phyloP scores from a whole-genome alignment of 768 basidiomycete species.

The Podaxis pistillaris region DNA sequence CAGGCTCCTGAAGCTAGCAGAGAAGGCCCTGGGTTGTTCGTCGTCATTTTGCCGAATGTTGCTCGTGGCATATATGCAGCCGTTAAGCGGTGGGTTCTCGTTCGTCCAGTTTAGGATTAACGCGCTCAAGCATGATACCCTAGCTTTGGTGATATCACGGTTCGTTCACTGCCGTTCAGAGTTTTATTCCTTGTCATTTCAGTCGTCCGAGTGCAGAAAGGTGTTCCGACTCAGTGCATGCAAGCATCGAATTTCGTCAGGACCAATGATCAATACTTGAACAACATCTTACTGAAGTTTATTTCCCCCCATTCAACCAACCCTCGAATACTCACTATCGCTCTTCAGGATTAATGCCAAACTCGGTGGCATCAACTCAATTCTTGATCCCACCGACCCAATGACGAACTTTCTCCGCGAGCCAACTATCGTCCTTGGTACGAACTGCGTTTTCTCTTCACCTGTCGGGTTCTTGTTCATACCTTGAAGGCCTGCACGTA shows the following conservation, averaged over 20 bases:
- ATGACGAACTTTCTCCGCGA: constrained; percentile 57
- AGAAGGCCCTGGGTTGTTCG: constrained; percentile 53
- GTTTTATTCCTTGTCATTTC: neutral
- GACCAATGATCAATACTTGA: constrained; percentile 76
- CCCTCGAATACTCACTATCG: neutral
- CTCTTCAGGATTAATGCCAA: constrained; percentile 74
- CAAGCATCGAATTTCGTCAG: constrained; percentile 59
- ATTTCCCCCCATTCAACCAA: constrained; percentile 19
- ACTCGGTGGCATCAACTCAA: constrained; percentile 76
- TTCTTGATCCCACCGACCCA: constrained; percentile 56
- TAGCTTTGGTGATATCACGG: constrained; percentile 62
- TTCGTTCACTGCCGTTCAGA: constrained; percentile 17
- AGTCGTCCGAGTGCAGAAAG: constrained; percentile 41
- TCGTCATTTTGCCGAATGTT: constrained; percentile 70
- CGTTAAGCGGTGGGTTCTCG: constrained; percentile 68
- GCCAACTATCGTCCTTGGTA: constrained; percentile 52
- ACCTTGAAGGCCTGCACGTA: constrained; percentile 33
- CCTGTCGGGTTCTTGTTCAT: neutral
- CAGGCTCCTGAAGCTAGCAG: constrained; percentile 26
- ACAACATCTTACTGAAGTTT: constrained; percentile 80
- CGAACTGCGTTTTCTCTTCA: neutral
- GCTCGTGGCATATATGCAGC: constrained; percentile 74
- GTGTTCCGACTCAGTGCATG: constrained; percentile 80
- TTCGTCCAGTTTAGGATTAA: neutral
- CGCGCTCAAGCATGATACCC: neutral